Base-by-base conservation (phyloP, 371 early-diverging fungal species). In the Mortierella sp. region DNA sequence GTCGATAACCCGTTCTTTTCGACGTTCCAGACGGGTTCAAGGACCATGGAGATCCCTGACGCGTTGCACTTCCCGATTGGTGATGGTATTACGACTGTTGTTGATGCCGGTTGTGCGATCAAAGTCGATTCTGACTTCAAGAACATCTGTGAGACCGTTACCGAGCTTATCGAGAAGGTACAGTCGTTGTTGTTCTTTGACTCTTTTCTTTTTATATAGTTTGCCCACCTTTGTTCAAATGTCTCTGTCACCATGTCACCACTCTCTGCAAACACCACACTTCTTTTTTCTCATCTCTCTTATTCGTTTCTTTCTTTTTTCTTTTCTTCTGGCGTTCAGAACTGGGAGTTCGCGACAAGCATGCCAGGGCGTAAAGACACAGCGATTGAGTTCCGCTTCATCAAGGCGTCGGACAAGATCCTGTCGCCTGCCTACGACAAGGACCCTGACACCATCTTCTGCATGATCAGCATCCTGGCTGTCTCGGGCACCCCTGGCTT, bases 1-100 rank as follows among this genome's bases (percentile, higher is more conserved):
- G 55, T 83, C 1, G 83, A 83, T 63, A 71, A 80, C 46, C 81
- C 85, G 1, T 76, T 84, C 77, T 78, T 81, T 32, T 44, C 78
- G 10, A 70, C 32, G 24, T 74, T 81, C 32, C 49, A 63, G 21
- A 71, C 49, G 0, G 81, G 84, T 2, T 70, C 70, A 29, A 51
- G 51, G 16, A 70, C 78, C 1, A 43, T 51, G 49, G 79, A 78
- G 56, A 74, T 38, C 1, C 78, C 81, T 11, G 78, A 84, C 2
- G 79, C 85, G 29, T 24, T 84, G 8, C 81, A 84, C 60, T 84
- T 81, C 76, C 56, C 70, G 4, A 18, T 76, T 35, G 81, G 76
- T 3, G 81, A 74, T 71, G 81, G 71, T 14, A 43, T 29, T 1
- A 71, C 76, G 1, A 78, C 76, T 6, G 41, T 76, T 27, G 16